A percentile compares a stretch with the other conserved stretches of the same genome.
Evolutionary conservation across 305 asterid species (phyloP).

Genomic region (Striga hermonthica): DNA sequence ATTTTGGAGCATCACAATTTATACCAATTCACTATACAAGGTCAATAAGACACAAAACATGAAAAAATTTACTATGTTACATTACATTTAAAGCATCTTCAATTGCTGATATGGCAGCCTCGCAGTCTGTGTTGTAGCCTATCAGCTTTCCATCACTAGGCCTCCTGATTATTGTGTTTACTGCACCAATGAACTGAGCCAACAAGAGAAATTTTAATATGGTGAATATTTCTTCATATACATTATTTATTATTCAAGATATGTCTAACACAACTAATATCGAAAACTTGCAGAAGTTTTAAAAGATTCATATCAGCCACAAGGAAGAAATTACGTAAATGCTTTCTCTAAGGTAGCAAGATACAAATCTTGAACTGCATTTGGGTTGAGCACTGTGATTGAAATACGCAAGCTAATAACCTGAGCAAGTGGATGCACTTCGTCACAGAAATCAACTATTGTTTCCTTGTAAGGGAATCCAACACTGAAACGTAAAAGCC

Average conservation of each 20-base stretch:
- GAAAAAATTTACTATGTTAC: not conserved
- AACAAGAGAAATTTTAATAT: slow-evolving; percentile 13
- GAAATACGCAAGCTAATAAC: slow-evolving; percentile 28
- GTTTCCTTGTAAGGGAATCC: slow-evolving; percentile 80
- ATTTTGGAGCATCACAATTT: slow-evolving; percentile 23
- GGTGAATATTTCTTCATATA: no score
- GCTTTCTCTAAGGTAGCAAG: no score
- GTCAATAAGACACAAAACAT: not conserved
- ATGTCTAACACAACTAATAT: no score
- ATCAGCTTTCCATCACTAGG: slow-evolving; percentile 57
- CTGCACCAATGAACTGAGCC: slow-evolving; percentile 67
- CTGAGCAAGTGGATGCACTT: slow-evolving; percentile 73
- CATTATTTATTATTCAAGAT: no score
- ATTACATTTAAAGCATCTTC: slow-evolving; percentile 66
- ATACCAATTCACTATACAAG: not conserved
- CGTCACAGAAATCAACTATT: slow-evolving; percentile 50
- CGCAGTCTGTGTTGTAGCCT: slow-evolving; percentile 73
- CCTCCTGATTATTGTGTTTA: slow-evolving; percentile 58
- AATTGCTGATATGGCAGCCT: slow-evolving; percentile 67
- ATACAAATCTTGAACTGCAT: no score
- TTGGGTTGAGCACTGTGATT: not conserved
- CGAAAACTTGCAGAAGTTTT: no score
- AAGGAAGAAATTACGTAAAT: no score
- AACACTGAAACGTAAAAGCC: slow-evolving; percentile 41
- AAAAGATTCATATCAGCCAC: no score